Percentiles rank a stretch among this genome's conserved stretches.
phyloP scores from a whole-genome alignment of 2,329 filamentous ascomycete species.

The Diaporthe nobilis region DNA sequence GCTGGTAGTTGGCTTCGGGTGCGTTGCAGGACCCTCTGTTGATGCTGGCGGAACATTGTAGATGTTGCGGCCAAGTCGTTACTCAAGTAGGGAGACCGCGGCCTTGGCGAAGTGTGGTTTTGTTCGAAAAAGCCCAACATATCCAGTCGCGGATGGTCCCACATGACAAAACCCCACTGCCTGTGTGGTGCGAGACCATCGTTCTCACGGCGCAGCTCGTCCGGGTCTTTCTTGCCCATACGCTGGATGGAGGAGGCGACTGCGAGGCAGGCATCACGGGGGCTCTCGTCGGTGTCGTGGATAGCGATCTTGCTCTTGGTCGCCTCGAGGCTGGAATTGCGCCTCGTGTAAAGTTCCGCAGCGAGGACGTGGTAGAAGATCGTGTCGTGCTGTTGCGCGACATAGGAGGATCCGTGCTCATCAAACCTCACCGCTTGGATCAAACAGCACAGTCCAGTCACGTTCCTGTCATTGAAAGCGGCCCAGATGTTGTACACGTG shows the following conservation, averaged over 20 bases:
- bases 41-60: not conserved
- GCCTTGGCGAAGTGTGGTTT: not conserved
- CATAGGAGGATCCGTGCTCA: not conserved
- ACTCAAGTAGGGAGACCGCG: not conserved
- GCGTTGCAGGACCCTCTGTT: not conserved
- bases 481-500: not conserved
- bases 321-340: not conserved
- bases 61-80: not conserved
- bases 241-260: not conserved
- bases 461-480: not conserved
- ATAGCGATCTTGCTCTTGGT: not conserved
- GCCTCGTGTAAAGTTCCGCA: not conserved
- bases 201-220: not conserved
- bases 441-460: not conserved
- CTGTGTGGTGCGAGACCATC: not conserved
- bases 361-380: not conserved
- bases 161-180: not conserved
- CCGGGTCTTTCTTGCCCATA: not conserved
- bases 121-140: not conserved
- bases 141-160: not conserved
- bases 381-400: not conserved
- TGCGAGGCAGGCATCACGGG: not conserved
- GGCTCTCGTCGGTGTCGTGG: not conserved
- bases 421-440: too few species aligned
- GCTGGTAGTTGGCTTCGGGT: not conserved